These are phyloP conservation scores for Russula virescens DNA, from an alignment of 768 basidiomycete genomes.

Conservation along the genomic window DNA sequence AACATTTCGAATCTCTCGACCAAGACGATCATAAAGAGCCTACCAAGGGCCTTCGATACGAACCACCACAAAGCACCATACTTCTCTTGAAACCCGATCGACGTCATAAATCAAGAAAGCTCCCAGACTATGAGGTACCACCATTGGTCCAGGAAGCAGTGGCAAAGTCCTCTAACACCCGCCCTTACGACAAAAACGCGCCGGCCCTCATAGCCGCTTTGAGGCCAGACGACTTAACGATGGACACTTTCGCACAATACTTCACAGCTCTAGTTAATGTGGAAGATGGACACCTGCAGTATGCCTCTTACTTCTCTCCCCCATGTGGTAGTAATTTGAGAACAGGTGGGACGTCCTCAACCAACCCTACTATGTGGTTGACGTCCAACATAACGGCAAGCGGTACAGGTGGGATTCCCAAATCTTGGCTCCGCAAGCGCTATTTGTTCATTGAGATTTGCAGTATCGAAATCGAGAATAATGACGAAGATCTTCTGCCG, in stretches of 20 bases:
- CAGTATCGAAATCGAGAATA: conserved; percentile 10
- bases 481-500: conserved; percentile 14
- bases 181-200: not conserved
- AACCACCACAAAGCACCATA: conserved; percentile 1
- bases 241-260: conserved; percentile 9
- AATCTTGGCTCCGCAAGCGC: not conserved
- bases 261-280: conserved; percentile 14
- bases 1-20: conserved; percentile 1
- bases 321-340: conserved; percentile 32
- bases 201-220: not conserved
- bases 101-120: not conserved
- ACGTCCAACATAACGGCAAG: not conserved
- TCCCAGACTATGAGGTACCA: conserved; percentile 11
- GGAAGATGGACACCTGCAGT: conserved; percentile 42
- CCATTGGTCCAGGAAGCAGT: not conserved
- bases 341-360: not conserved
- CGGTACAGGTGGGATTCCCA: not conserved
- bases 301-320: conserved; percentile 30
- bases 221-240: not conserved
- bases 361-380: conserved; percentile 1
- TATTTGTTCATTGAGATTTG: not conserved
- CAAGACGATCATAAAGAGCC: not conserved
- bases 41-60: not conserved
- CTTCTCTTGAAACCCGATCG: not conserved
- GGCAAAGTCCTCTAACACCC: not conserved